Conservation (phyloP, 345 rosid genomes). For the Camelina laxa region DNA sequence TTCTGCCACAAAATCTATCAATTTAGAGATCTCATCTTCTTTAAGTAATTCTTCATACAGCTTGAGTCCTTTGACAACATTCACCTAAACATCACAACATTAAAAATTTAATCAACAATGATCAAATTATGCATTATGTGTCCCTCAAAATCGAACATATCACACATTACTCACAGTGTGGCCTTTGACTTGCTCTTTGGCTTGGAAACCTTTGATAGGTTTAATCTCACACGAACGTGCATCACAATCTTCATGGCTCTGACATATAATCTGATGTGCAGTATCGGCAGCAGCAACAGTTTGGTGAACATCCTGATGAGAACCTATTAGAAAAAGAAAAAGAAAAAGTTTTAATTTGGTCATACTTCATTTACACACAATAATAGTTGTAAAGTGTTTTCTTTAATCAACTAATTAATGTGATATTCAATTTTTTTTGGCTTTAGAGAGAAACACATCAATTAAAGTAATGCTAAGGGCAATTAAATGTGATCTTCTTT, state of each 20-base stretch:
- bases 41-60: slow-evolving; percentile 75
- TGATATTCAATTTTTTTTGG: neutral
- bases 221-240: slow-evolving; percentile 64
- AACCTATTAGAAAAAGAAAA: slow-evolving; percentile 52
- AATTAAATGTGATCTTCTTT: neutral
- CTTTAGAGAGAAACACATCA: neutral
- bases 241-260: slow-evolving; percentile 69
- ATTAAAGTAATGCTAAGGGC: neutral
- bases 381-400: neutral
- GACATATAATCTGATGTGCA: slow-evolving; percentile 55
- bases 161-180: slow-evolving; percentile 70
- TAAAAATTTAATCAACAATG: too few species aligned
- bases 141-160: slow-evolving; percentile 20
- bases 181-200: slow-evolving; percentile 90
- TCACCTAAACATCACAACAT: slow-evolving; percentile 62
- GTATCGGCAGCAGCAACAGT: slow-evolving; percentile 41
- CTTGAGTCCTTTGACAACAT: slow-evolving; percentile 95
- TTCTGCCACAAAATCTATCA: slow-evolving; percentile 65
- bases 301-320: slow-evolving; percentile 67
- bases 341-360: neutral
- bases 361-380: slow-evolving; percentile 4
- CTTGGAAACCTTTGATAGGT: slow-evolving; percentile 83
- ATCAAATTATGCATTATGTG: neutral
- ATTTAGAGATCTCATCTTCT: slow-evolving; percentile 70
- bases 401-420: neutral